Evolutionary conservation across 1,284 basidiomycete genomes (phyloP), one percentile per base, ranked within the genome.

Genomic region (Ustilago loliicola): DNA sequence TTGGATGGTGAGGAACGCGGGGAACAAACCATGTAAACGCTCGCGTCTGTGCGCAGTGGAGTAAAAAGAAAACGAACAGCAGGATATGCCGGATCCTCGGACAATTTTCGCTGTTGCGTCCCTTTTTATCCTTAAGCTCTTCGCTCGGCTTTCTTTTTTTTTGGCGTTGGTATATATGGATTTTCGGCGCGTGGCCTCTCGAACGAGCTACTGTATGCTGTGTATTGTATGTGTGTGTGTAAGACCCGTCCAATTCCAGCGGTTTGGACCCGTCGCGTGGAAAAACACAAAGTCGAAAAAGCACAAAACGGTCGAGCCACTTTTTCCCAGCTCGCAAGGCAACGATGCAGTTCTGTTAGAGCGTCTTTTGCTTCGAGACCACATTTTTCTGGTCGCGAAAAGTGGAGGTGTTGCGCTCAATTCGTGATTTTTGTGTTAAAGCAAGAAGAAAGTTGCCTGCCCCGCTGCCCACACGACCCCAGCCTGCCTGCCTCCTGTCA

Each of bases 331-430:
- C 45, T 42, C n/a, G n/a, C 40, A 3, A 19, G 9, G n/a, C 1
- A 1, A 15, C 45, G 2, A 48, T 21, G 11, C n/a, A 7, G 21
- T 6, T 11, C 25, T 50, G 48, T 50, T 50, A 50, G 27, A 50
- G 48, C 48, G 48, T 5, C 48, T 7, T 48, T 55, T 48, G 42
- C 40, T 40, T 61, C n/a, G 52, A 1, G 10, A 7, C 29, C 1
- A 15, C 2, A 1, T 17, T 32, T 34, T 23, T 40, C 3, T 4
- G 11, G 45, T 36, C 30, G 57, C 2, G 11, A 19, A 32, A 69
- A 70, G 67, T 70, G 67, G 67, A 70, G 67, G 67, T 61, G 27
- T 70, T 50, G 54, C 13, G 45, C 47, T 55, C 45, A 27, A 61
- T 30, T 50, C 58, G 11, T 34, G 61, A 50, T 57, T 25, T 54